Evolutionary conservation across 305 asterid species (phyloP).

Genomic region (Fraxinus ornus): DNA sequence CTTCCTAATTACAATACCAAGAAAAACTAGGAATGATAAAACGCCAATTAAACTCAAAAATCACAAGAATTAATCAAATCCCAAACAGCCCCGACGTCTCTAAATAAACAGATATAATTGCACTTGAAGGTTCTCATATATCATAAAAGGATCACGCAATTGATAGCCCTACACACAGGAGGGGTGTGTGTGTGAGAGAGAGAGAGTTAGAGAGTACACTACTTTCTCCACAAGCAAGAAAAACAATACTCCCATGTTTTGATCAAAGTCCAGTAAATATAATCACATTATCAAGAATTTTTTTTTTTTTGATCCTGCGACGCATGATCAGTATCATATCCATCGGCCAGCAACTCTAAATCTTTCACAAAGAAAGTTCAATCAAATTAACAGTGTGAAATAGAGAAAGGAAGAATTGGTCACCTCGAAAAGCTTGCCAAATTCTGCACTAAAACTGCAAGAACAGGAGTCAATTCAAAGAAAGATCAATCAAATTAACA

Average conservation of each 20-base stretch:
- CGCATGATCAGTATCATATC: background rate
- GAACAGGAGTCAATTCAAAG: background rate
- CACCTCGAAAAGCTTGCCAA: background rate
- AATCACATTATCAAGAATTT: background rate
- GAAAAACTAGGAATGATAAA: too few species aligned
- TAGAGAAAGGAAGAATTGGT: background rate
- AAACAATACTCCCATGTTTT: background rate
- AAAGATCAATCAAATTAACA: background rate
- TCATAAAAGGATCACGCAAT: too few species aligned
- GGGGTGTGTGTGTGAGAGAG: too few species aligned
- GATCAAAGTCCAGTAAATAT: background rate
- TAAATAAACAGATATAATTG: too few species aligned
- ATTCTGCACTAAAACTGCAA: background rate
- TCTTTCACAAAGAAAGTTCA: background rate
- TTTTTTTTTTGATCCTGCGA: background rate
- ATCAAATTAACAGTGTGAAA: background rate
- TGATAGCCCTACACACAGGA: too few species aligned
- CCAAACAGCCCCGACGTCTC: too few species aligned
- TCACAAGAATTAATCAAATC: background rate
- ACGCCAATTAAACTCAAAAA: background rate
- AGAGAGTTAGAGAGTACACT: too few species aligned
- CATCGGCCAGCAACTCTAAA: background rate
- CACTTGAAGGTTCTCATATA: too few species aligned
- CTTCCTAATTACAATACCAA: background rate
- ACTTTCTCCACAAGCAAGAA: slow-evolving; percentile 4